Percentiles rank a stretch among this genome's conserved stretches.
phyloP scores from a whole-genome alignment of 768 basidiomycete genomes.

The Collybia sordida region DNA sequence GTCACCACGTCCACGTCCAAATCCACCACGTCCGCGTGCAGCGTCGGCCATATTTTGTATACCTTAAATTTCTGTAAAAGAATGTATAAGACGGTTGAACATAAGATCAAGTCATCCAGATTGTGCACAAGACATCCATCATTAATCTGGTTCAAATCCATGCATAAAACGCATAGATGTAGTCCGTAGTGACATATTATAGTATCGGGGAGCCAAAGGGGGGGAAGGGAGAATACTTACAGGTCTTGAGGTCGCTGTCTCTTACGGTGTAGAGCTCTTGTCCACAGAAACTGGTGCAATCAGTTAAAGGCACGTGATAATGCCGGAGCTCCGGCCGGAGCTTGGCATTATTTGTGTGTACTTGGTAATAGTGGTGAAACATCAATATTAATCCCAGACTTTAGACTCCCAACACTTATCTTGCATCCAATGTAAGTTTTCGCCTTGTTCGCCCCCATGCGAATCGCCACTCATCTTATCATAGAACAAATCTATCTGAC shows the following conservation, averaged over 20 bases:
- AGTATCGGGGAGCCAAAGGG: slow-evolving; percentile 4
- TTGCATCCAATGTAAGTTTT: slow-evolving; percentile 12
- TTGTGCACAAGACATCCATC: slow-evolving; percentile 49
- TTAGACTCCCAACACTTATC: neutral
- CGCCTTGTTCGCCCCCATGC: neutral
- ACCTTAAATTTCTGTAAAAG: slow-evolving; percentile 8
- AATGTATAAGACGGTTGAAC: slow-evolving; percentile 9
- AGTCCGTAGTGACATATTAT: slow-evolving; percentile 3
- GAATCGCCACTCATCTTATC: slow-evolving; percentile 1
- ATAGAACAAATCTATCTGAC: slow-evolving; percentile 14
- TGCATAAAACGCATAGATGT: slow-evolving; percentile 9
- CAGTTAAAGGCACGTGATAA: slow-evolving; percentile 9
- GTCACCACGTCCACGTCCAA: slow-evolving; percentile 90
- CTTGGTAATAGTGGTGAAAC: slow-evolving; percentile 15
- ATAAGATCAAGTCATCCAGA: slow-evolving; percentile 43
- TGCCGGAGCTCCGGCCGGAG: slow-evolving; percentile 6
- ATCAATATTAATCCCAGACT: neutral
- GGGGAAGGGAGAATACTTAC: slow-evolving; percentile 29
- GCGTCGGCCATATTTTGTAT: slow-evolving; percentile 75
- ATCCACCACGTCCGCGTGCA: slow-evolving; percentile 68
- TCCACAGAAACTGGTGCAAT: slow-evolving; percentile 13
- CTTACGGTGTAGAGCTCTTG: slow-evolving; percentile 31
- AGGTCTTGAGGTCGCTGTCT: slow-evolving; percentile 38
- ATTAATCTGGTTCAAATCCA: neutral
- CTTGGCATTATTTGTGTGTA: slow-evolving; percentile 7